Evolutionary conservation across 2,329 filamentous ascomycete species (phyloP).

Genomic region (Cytospora mali): DNA sequence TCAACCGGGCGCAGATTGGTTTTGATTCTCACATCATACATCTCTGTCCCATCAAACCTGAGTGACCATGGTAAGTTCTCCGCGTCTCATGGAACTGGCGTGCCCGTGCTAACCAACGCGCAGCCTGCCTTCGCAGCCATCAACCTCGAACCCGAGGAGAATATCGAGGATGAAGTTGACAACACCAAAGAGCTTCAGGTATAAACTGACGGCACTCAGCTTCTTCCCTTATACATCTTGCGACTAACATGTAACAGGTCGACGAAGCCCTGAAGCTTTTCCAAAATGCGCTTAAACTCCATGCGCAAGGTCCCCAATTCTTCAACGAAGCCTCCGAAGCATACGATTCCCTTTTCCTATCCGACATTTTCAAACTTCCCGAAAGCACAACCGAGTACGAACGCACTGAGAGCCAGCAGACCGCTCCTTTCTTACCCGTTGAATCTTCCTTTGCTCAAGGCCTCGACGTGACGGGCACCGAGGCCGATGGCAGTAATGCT

Average conservation of each 20-base stretch:
- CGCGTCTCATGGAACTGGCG: background rate
- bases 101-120: slow-evolving; percentile 20
- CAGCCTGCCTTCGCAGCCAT: slow-evolving; percentile 78
- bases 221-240: background rate
- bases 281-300: slow-evolving; percentile 85
- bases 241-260: slow-evolving; percentile 54
- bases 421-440: slow-evolving; percentile 49
- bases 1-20: background rate
- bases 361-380: slow-evolving; percentile 91
- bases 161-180: slow-evolving; percentile 87
- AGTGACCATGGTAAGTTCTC: slow-evolving; percentile 16
- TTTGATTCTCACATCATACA: background rate
- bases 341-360: slow-evolving; percentile 83
- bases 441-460: slow-evolving; percentile 53
- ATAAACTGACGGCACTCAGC: slow-evolving; percentile 24
- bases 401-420: slow-evolving; percentile 62
- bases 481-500: slow-evolving; percentile 74
- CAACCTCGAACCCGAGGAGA: slow-evolving; percentile 92
- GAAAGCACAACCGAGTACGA: slow-evolving; percentile 86
- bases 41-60: background rate
- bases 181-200: slow-evolving; percentile 92
- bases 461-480: slow-evolving; percentile 60
- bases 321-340: slow-evolving; percentile 78
- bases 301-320: slow-evolving; percentile 79
- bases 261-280: slow-evolving; percentile 96